These are phyloP conservation scores for Aspergillus ruber DNA, from an alignment of 2,329 filamentous ascomycete genomes.

Conservation along the genomic window DNA sequence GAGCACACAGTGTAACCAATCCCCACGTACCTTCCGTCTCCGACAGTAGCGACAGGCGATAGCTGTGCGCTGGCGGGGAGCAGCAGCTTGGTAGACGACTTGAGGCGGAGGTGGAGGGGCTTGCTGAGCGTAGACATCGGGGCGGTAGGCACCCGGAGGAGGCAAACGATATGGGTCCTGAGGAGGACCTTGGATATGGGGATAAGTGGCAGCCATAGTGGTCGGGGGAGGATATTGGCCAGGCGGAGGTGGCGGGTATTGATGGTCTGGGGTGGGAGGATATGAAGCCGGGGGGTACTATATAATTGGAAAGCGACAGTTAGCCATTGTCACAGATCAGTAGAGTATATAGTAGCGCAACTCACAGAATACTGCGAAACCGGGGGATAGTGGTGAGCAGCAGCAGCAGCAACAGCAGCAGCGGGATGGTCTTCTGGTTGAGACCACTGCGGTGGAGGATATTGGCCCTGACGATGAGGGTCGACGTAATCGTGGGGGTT, in stretches of 20 bases:
- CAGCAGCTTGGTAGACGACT: conserved; percentile 40
- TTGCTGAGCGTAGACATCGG: conserved; percentile 35
- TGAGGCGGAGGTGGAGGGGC: conserved; percentile 29
- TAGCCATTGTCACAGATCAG: conserved; percentile 9
- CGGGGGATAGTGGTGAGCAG: conserved; percentile 28
- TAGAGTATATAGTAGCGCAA: conserved; percentile 6
- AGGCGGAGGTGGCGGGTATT: conserved; percentile 27
- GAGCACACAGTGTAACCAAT: background rate
- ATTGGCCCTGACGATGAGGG: conserved; percentile 41
- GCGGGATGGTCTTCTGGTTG: conserved; percentile 34
- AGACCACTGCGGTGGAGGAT: conserved; percentile 35
- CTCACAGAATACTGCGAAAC: conserved; percentile 33
- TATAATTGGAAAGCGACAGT: conserved; percentile 1
- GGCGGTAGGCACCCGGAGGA: conserved; percentile 37
- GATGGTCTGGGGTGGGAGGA: conserved; percentile 25
- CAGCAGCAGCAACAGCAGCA: conserved; percentile 17
- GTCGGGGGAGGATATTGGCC: conserved; percentile 31
- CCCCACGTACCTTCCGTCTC: conserved; percentile 43
- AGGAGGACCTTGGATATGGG: conserved; percentile 32
- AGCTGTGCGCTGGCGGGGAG: conserved; percentile 46
- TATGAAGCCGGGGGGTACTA: conserved; percentile 29
- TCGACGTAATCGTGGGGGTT: conserved; percentile 37
- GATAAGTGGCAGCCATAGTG: conserved; percentile 39
- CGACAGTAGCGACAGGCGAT: conserved; percentile 49
- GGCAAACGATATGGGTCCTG: conserved; percentile 41